A percentile compares a stretch with the other conserved stretches of the same genome.
These are phyloP conservation scores for Endocladia muricata DNA, from an alignment of 31 red algal genomes.

Conservation along the genomic window DNA sequence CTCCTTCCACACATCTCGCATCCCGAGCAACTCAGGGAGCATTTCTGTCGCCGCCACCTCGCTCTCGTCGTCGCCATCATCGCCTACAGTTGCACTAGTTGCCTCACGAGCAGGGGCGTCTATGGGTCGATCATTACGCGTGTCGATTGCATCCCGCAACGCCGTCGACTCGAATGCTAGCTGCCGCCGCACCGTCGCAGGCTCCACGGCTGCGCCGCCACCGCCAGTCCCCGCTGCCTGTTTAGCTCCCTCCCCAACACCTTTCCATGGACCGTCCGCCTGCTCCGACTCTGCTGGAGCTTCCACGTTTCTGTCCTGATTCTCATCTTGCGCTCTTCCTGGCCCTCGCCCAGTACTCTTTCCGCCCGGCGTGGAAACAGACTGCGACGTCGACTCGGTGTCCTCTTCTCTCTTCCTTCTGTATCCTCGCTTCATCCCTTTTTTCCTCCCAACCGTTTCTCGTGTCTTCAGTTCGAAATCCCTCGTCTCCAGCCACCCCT, in stretches of 20 bases:
- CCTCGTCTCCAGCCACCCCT: conserved; percentile 39
- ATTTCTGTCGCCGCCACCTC: conserved; percentile 58
- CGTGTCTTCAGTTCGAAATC: conserved; percentile 48
- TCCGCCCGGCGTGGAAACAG: not conserved
- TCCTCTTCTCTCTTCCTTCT: not conserved
- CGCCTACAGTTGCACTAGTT: not conserved
- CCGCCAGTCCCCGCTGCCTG: not conserved
- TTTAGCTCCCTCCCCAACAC: not conserved
- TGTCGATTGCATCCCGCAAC: not conserved
- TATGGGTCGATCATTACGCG: not conserved
- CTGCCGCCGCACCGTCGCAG: conserved; percentile 34
- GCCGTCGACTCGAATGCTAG: conserved; percentile 28
- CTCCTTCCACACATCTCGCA: conserved; percentile 45
- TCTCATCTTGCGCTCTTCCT: not conserved
- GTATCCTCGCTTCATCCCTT: not conserved
- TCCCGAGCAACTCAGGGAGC: conserved; percentile 44
- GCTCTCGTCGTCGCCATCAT: conserved; percentile 47
- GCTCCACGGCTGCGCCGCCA: not conserved
- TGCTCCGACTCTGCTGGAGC: not conserved
- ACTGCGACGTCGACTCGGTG: not conserved
- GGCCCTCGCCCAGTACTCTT: not conserved
- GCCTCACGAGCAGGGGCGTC: not conserved
- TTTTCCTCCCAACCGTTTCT: not conserved
- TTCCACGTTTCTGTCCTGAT: not conserved
- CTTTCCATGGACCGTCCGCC: not conserved